Base-by-base conservation (phyloP, 495 filamentous ascomycete genomes). In the Mycothermus thermophilus region DNA sequence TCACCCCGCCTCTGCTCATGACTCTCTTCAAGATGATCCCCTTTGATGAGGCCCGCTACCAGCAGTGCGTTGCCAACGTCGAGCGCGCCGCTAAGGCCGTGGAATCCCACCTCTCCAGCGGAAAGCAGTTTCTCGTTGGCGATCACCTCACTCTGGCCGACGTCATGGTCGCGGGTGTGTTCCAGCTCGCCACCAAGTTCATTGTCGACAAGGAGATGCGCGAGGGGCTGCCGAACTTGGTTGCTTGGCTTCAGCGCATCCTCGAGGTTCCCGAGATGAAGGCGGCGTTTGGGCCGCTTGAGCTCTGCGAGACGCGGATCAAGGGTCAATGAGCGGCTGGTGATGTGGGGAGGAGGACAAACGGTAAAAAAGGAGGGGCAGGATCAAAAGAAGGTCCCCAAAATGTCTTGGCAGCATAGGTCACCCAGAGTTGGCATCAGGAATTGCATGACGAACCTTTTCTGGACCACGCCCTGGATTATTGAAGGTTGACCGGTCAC, bases 81-180 rank as follows among this genome's bases (percentile, higher is more conserved):
- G 48, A 44, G 44, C 11, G 66, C 6, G 55, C 57, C 0, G 21
- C 69, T 16, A 59, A 44, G 22, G 37, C 38, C 8, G 30, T 75
- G n/a, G 69, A 75, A 38, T 42, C 54, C 0, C 46, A 50, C n/a
- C 56, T 62, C 0, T 0, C 55, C 39, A 50, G 36, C 16, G 52
- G 59, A 15, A 55, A 54, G 37, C 62, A 57, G 43, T 72, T 64
- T 52, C 39, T 75, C 6, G 64, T 58, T 1, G 59, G 55, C 1
- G 68, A 67, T 24, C 48, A 63, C 48, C 23, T 71, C 27, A 74
- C 63, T 30, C 33, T 75, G 41, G 73, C 70, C 17, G 72, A 77
- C 54, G 49, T 74, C 24, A 64, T 59, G 33, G 45, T 74, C 3
- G 60, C 53, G 3, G 42, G 58, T 8, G 17, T 51, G 1, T 32